Evolutionary conservation across 345 rosid genomes (phyloP).

Genomic region (Brassica juncea): DNA sequence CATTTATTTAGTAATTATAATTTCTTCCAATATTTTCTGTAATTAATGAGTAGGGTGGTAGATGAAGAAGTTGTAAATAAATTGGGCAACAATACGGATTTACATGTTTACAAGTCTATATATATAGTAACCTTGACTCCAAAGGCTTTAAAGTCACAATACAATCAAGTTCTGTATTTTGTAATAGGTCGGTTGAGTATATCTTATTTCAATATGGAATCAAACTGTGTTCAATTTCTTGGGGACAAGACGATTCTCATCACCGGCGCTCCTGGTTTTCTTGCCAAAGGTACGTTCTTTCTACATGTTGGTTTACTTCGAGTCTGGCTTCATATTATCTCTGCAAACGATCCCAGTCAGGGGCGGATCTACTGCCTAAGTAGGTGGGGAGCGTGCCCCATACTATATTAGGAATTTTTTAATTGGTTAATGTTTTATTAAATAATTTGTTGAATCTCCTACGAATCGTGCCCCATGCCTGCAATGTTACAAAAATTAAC

Average conservation of each 20-base stretch:
- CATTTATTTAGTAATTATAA: not conserved
- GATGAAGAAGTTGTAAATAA: slow-evolving; percentile 27
- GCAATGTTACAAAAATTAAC: too few relatives aligned
- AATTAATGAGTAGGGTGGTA: slow-evolving; percentile 33
- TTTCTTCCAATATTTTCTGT: slow-evolving; percentile 3
- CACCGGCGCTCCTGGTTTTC: slow-evolving; percentile 56
- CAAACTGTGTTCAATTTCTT: slow-evolving; percentile 33
- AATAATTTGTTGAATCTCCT: too few relatives aligned
- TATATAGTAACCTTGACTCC: slow-evolving; percentile 26
- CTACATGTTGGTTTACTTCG: not conserved
- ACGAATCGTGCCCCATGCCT: too few relatives aligned
- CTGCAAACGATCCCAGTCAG: not conserved
- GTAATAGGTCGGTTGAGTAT: slow-evolving; percentile 4
- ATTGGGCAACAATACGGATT: slow-evolving; percentile 7
- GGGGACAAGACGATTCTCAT: slow-evolving; percentile 46
- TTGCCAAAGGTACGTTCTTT: slow-evolving; percentile 44
- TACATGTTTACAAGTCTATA: slow-evolving; percentile 11
- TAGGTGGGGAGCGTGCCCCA: too few relatives aligned
- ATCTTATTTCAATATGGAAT: slow-evolving; percentile 31
- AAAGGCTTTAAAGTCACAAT: slow-evolving; percentile 18
- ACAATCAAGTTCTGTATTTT: slow-evolving; percentile 9
- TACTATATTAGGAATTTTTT: too few relatives aligned
- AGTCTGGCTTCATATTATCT: not conserved
- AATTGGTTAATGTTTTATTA: too few relatives aligned
- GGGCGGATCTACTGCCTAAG: too few relatives aligned